These are phyloP conservation scores for Amanita fuliginea DNA, from an alignment of 768 basidiomycete species.

Conservation along the genomic window DNA sequence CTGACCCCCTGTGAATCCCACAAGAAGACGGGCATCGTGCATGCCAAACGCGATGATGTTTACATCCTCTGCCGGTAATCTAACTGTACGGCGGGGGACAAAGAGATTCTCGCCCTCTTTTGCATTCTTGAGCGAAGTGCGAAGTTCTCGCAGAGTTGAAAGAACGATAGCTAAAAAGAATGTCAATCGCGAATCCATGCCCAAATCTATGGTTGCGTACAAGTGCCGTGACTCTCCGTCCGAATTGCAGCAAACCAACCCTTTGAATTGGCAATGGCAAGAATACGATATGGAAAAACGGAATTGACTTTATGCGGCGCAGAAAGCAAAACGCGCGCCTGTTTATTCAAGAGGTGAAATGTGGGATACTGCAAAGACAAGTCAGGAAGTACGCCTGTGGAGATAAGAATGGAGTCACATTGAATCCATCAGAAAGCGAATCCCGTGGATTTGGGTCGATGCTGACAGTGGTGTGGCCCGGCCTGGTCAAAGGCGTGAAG, in stretches of 20 bases:
- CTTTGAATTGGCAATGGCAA: conserved; percentile 46
- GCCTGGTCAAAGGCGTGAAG: conserved; percentile 26
- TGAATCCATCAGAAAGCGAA: conserved; percentile 32
- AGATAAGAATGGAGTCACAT: conserved; percentile 20
- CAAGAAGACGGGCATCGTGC: conserved; percentile 48
- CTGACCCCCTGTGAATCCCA: conserved; percentile 48
- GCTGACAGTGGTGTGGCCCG: conserved; percentile 23
- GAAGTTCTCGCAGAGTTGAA: conserved; percentile 53
- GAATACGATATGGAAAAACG: conserved; percentile 33
- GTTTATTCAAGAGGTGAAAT: conserved; percentile 46
- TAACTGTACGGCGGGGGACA: conserved; percentile 39
- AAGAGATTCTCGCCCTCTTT: conserved; percentile 29
- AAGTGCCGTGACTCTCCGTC: conserved; percentile 15
- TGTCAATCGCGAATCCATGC: not conserved
- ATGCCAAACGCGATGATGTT: conserved; percentile 44
- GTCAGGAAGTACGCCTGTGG: conserved; percentile 1
- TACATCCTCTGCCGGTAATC: conserved; percentile 33
- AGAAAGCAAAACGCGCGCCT: conserved; percentile 55
- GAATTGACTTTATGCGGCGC: conserved; percentile 33
- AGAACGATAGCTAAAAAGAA: conserved; percentile 40
- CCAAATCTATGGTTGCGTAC: not conserved
- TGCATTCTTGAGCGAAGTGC: conserved; percentile 34
- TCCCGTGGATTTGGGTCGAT: conserved; percentile 27
- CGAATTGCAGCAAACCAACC: conserved; percentile 65
- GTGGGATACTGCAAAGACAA: conserved; percentile 29